Evolutionary conservation across 345 rosid genomes (phyloP), one percentile per base, ranked within the genome.

Genomic region (Rhodamnia argentea): DNA sequence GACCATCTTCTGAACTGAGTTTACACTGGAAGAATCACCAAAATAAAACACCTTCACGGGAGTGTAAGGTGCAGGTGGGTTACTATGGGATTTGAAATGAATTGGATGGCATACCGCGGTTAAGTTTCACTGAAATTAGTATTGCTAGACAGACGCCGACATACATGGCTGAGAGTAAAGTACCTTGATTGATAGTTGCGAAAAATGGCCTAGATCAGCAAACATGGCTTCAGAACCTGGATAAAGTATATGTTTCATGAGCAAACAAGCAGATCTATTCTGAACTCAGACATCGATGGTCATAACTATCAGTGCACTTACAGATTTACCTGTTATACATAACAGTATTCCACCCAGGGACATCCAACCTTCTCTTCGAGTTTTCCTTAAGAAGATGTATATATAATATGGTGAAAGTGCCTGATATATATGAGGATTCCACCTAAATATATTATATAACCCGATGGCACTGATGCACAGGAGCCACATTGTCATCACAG

Each of bases 181-280:
- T 89, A 96, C 98, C 97, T 95, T 92, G 88, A 96, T 95, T 87
- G 99, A 96, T 89, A 92, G 89, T 50, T 96, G 98, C 4, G 97
- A 95, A 76, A 96, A 96, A 86, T 96, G 99, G 29, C 99, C 99
- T 10, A 95, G 99, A 93, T 96, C 98, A 42, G 99, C 99, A 90
- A 95, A 95, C 99, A 96, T 96, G 64, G 99, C 99, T 89, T 96
- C 99, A 2, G 99, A 95, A 74, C 98, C 96, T 95, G 90, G 40
- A 86, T 70, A 53, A 51, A 1, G 23, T 82, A 70, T 9, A 20
- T 32, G 24, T 70, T 32, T 32, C 22, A 32, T 32, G 47, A 70
- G 78, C 78, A 70, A 70, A 32, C 78, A 70, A 32, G 76, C 76
- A 64, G 47, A 32, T 70, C 78, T 32, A 70, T 70, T 32, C 78